Evolutionary conservation across 2,329 filamentous ascomycete genomes (phyloP).

Genomic region (Penicillium concentricum): DNA sequence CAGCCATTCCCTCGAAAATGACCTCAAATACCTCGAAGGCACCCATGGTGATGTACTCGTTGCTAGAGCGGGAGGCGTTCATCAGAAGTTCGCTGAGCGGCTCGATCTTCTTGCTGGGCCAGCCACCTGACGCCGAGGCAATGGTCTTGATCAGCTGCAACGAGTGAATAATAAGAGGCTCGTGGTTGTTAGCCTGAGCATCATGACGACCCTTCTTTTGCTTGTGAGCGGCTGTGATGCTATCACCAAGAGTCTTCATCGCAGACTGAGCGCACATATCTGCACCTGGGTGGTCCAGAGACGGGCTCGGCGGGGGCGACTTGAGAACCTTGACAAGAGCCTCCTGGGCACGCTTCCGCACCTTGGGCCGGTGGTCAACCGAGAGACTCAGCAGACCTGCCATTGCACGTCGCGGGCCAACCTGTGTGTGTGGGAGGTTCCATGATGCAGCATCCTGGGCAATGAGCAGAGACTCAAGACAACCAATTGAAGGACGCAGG

Average conservation of each 20-base stretch:
- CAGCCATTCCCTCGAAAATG: conserved; percentile 88
- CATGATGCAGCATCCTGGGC: conserved; percentile 86
- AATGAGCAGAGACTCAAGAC: conserved; percentile 83
- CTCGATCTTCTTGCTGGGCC: conserved; percentile 96
- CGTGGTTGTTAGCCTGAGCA: conserved; percentile 56
- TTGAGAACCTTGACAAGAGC: conserved; percentile 79
- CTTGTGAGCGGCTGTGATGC: conserved; percentile 64
- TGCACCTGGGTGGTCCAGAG: conserved; percentile 87
- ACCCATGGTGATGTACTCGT: conserved; percentile 94
- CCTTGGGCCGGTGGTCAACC: conserved; percentile 86
- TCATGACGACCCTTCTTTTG: conserved; percentile 60
- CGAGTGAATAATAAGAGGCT: conserved; percentile 85
- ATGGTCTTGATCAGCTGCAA: conserved; percentile 90
- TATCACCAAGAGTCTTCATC: conserved; percentile 72
- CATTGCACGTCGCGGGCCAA: conserved; percentile 82
- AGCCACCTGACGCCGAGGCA: conserved; percentile 81
- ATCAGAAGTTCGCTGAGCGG: conserved; percentile 84
- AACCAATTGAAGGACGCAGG: conserved; percentile 83
- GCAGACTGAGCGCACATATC: conserved; percentile 95
- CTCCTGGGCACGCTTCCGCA: conserved; percentile 89
- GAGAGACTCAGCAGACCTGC: conserved; percentile 82
- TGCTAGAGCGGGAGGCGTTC: conserved; percentile 82
- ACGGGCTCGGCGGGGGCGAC: conserved; percentile 84
- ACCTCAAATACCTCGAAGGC: conserved; percentile 97
- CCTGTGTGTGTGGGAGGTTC: conserved; percentile 78